phyloP scores from a whole-genome alignment of 2,329 filamentous ascomycete genomes.

The Stagonosporopsis vannaccii region DNA sequence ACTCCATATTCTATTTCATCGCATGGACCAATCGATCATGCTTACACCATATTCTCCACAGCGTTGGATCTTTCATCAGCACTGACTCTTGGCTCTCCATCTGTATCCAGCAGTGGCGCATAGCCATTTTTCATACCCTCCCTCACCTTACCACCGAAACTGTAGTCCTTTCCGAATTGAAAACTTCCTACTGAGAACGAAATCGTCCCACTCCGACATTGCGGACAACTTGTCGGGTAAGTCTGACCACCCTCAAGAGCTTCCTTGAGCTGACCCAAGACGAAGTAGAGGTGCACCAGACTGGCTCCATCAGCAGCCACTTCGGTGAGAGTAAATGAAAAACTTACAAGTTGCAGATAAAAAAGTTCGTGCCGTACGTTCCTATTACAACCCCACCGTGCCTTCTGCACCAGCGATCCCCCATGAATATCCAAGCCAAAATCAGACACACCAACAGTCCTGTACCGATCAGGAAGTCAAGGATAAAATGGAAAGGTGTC shows the following conservation, averaged over 20 bases:
- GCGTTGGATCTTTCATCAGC: conserved; percentile 13
- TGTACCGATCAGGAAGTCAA: conserved; percentile 29
- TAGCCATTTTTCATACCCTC: conserved; percentile 22
- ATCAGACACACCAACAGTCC: conserved; percentile 35
- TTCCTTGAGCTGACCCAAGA: conserved; percentile 25
- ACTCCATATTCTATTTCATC: neutral
- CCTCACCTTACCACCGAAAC: neutral
- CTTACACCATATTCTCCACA: conserved; percentile 14
- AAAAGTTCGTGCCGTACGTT: conserved; percentile 39
- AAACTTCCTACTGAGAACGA: conserved; percentile 15
- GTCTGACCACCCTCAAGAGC: conserved; percentile 19
- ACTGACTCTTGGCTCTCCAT: conserved; percentile 8
- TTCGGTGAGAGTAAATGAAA: neutral
- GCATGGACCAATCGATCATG: neutral
- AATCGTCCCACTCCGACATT: conserved; percentile 33
- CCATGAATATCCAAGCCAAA: conserved; percentile 31
- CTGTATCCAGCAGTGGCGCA: conserved; percentile 30
- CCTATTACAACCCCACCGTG: conserved; percentile 27
- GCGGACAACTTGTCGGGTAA: conserved; percentile 33
- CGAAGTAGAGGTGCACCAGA: conserved; percentile 36
- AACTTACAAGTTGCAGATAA: conserved; percentile 39
- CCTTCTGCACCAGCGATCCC: neutral
- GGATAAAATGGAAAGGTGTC: conserved; percentile 35
- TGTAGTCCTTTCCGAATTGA: conserved; percentile 13
- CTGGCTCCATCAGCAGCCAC: conserved; percentile 18